Percentiles rank a stretch among this genome's conserved stretches.
Conservation (phyloP, 192 early-diverging fungal species). For the Lobosporangium transversale region DNA sequence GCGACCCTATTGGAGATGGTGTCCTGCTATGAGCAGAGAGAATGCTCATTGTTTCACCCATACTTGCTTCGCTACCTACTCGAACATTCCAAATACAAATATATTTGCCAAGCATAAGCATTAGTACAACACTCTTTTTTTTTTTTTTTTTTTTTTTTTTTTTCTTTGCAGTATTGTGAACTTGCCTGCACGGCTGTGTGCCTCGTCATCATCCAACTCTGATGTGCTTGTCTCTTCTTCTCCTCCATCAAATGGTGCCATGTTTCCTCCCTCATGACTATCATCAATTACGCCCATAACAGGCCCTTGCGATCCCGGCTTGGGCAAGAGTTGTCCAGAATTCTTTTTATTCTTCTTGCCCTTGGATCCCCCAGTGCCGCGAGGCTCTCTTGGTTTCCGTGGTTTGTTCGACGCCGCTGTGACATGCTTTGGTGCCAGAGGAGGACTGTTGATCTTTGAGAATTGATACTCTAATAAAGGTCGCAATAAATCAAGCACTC, state of each 20-base stretch:
- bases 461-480: constrained; percentile 86
- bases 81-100: background rate
- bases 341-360: constrained; percentile 22
- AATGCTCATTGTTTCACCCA: constrained; percentile 49
- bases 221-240: constrained; percentile 47
- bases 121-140: no score
- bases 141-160: no score
- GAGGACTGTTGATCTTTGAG: constrained; percentile 60
- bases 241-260: constrained; percentile 19
- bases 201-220: constrained; percentile 32
- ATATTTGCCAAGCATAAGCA: background rate
- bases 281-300: constrained; percentile 13
- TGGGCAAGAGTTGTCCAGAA: constrained; percentile 2
- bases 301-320: constrained; percentile 15
- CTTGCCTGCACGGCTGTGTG: constrained; percentile 40
- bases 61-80: constrained; percentile 40
- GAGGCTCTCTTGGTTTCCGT: constrained; percentile 55
- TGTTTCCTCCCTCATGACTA: background rate
- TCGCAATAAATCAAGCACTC: constrained; percentile 75
- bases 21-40: constrained; percentile 37
- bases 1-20: constrained; percentile 32
- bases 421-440: constrained; percentile 65
- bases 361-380: constrained; percentile 17
- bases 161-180: background rate
- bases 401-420: constrained; percentile 59